A percentile compares a stretch with the other conserved stretches of the same genome.
Evolutionary conservation across 2,329 filamentous ascomycete species (phyloP).

Genomic region (Hypoxylon sp.): DNA sequence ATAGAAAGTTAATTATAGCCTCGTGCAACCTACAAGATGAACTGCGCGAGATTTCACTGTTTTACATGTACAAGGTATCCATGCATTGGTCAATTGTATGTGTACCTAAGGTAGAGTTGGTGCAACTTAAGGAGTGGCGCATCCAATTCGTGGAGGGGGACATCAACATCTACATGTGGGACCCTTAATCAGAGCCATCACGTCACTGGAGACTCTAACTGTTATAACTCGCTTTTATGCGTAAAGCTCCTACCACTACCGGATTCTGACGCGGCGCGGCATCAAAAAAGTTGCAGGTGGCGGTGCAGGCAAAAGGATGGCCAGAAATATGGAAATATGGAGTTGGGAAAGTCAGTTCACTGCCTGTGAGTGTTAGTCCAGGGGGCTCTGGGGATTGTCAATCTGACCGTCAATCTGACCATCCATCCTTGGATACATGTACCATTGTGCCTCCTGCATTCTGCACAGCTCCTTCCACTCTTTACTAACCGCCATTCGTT

Average conservation of each 20-base stretch:
- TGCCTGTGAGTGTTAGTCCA: not conserved
- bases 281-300: not conserved
- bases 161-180: not conserved
- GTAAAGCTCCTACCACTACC: not conserved
- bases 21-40: not conserved
- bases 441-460: not conserved
- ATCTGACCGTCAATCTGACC: not conserved
- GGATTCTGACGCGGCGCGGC: constrained; percentile 23
- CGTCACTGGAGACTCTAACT: constrained; percentile 1
- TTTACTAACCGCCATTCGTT: not conserved
- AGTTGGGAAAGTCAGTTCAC: constrained; percentile 1
- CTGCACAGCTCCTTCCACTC: constrained; percentile 5
- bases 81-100: not conserved
- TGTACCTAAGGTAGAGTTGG: not conserved
- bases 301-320: constrained; percentile 6
- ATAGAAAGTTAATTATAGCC: not conserved
- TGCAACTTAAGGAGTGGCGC: not conserved
- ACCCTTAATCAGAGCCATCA: not conserved
- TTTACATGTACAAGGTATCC: not conserved
- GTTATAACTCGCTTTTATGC: not conserved
- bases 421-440: too few species aligned
- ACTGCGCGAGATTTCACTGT: not conserved
- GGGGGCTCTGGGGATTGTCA: not conserved
- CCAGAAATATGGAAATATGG: constrained; percentile 10
- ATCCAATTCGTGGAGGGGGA: not conserved